Evolutionary conservation across 1,139 yeast species (phyloP).

Genomic region (Nakaseomyces nivariensis): DNA sequence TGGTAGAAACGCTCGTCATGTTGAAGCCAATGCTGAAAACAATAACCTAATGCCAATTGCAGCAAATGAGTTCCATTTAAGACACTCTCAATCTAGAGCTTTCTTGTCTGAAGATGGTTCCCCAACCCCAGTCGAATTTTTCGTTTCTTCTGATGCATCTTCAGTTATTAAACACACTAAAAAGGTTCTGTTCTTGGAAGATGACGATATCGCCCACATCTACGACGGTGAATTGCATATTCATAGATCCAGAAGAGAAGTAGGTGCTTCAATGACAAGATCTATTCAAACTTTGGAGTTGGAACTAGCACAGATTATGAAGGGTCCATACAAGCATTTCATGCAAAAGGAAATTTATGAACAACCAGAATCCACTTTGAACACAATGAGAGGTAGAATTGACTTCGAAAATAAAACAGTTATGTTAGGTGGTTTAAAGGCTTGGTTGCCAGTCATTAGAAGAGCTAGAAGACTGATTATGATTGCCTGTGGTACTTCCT

Average conservation of each 20-base stretch:
- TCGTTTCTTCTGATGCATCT: conserved; percentile 93
- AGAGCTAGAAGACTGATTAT: conserved; percentile 91
- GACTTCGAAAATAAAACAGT: conserved; percentile 75
- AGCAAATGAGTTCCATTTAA: conserved; percentile 41
- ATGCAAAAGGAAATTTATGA: conserved; percentile 99
- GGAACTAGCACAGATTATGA: conserved; percentile 97
- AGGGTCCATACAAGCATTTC: conserved; percentile 90
- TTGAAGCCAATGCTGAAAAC: conserved; percentile 27
- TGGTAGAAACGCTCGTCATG: conserved; percentile 13
- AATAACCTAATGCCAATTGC: conserved; percentile 36
- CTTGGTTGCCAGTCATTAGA: conserved; percentile 79
- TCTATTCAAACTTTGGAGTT: conserved; percentile 93
- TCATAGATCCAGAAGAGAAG: conserved; percentile 88
- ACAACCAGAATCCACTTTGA: conserved; percentile 96
- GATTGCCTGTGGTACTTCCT: conserved; percentile 99
- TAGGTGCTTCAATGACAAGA: conserved; percentile 87
- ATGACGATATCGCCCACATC: conserved; percentile 97
- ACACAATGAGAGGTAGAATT: conserved; percentile 98
- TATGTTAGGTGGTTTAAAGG: conserved; percentile 82
- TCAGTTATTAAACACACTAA: conserved; percentile 97
- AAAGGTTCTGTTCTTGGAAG: conserved; percentile 92
- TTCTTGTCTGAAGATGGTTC: conserved; percentile 84
- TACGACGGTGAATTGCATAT: conserved; percentile 97
- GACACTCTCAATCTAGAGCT: conserved; percentile 90
- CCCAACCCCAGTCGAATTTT: conserved; percentile 93